Evolutionary conservation across 352 stramenopile genomes (phyloP).

Genomic region (Phytophthora citrophthora): DNA sequence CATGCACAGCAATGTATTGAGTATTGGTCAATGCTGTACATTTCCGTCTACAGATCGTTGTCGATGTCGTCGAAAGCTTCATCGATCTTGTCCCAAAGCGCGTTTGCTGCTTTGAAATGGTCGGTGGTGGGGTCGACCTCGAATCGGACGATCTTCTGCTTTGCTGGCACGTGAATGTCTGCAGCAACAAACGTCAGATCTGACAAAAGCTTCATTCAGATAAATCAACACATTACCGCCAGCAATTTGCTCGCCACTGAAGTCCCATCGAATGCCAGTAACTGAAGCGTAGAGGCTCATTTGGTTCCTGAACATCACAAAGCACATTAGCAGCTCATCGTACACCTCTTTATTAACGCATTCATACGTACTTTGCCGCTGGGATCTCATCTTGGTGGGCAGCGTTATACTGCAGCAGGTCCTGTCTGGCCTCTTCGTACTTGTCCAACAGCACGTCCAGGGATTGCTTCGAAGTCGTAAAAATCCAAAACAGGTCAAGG

Average conservation of each 20-base stretch:
- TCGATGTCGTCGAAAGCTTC: conserved; percentile 68
- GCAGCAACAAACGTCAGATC: not conserved
- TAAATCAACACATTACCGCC: conserved; percentile 34
- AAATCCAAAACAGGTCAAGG: conserved; percentile 29
- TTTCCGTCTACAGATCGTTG: conserved; percentile 41
- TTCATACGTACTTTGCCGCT: conserved; percentile 58
- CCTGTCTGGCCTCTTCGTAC: conserved; percentile 68
- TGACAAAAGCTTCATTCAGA: not conserved
- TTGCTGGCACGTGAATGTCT: conserved; percentile 74
- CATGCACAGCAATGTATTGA: not conserved
- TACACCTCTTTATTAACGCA: not conserved
- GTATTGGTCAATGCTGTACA: not conserved
- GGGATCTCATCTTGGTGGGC: conserved; percentile 76
- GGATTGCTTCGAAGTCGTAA: conserved; percentile 64
- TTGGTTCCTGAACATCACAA: conserved; percentile 54
- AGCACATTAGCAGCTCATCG: not conserved
- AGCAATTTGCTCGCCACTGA: conserved; percentile 53
- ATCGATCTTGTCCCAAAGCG: conserved; percentile 76
- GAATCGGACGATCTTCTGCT: conserved; percentile 63
- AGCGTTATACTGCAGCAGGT: conserved; percentile 63
- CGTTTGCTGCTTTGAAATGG: conserved; percentile 64
- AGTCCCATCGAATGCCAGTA: conserved; percentile 85
- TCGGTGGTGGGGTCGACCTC: conserved; percentile 59
- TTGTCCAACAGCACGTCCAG: conserved; percentile 67
- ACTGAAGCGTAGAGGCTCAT: conserved; percentile 81